Evolutionary conservation across 179 eudicot genomes (phyloP), one percentile per base, ranked within the genome.

Genomic region (Heliamphora pulchella): DNA sequence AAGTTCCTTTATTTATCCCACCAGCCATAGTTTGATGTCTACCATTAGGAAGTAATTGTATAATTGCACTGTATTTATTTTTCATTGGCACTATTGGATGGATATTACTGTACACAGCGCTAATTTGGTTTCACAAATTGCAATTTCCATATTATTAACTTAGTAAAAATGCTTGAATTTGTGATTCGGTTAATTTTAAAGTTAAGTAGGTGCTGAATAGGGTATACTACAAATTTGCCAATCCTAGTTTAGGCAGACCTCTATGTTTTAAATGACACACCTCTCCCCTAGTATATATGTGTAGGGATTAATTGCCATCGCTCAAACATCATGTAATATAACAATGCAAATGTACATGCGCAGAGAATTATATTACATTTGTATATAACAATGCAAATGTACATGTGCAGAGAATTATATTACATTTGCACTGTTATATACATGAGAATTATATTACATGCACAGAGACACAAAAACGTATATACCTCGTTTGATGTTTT

Each of bases 21-120:
- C 20, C 48, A 14, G 63, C 48, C 63, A 6, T 54, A 54, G 63
- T 74, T 74, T 74, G 77, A 41, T 31, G 5, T 39, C 75, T 71
- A 8, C 58, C 17, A 22, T 50, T n/a, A n/a, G 14, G 50, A 9
- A 44, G 20, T 18, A 69, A 39, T 69, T 69, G 41, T 6, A 41
- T 46, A 46, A 2, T 54, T 54, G 9, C 10, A 8, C 10, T 54
- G 58, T 54, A 54, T 17, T 69, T 46, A 15, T 10, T 44, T 70
- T 44, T 70, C 31, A 70, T 0, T 8, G 54, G 74, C 31, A 46
- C 74, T 50, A 51, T 72, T 3, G n/a, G 15, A 48, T 18, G 43
- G 75, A 72, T 72, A 31, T 50, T 41, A 51, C 2, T 14, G 43
- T 72, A 20, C 15, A 50, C 10, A 8, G 59, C 2, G 41, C 54